phyloP scores from a whole-genome alignment of 441 rosid species.

The Francoa sonchifolia region DNA sequence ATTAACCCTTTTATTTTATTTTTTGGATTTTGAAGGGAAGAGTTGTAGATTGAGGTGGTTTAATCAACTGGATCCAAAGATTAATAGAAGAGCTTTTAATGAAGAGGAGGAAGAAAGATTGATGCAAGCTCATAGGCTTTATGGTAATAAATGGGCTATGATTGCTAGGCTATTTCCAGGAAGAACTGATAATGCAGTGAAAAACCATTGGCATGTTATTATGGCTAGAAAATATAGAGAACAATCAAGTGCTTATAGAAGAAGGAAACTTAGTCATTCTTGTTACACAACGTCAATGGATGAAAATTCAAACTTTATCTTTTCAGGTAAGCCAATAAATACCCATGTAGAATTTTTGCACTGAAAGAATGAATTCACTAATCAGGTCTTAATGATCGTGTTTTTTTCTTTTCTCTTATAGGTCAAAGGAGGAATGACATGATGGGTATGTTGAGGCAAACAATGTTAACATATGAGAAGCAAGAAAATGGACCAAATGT shows the following conservation, averaged over 20 bases:
- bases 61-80: constrained; percentile 79
- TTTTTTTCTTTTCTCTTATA: constrained; percentile 15
- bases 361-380: constrained; percentile 7
- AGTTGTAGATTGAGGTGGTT: constrained; percentile 85
- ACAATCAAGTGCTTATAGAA: constrained; percentile 54
- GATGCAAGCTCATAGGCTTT: constrained; percentile 69
- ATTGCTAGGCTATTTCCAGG: constrained; percentile 83
- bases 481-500: not conserved
- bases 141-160: constrained; percentile 93
- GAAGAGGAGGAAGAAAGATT: constrained; percentile 83
- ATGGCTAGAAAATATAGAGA: constrained; percentile 78
- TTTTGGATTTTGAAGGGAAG: constrained; percentile 32
- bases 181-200: constrained; percentile 78
- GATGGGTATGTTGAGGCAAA: constrained; percentile 27
- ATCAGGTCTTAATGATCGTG: not conserved
- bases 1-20: not conserved
- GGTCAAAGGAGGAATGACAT: constrained; percentile 30
- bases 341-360: no score
- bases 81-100: constrained; percentile 58
- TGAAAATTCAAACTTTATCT: constrained; percentile 18
- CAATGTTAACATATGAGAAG: constrained; percentile 13
- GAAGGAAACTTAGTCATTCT: constrained; percentile 37
- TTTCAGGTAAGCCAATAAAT: not conserved
- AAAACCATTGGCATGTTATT: constrained; percentile 86
- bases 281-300: constrained; percentile 21